Evolutionary conservation across 208 protist genomes (phyloP), one percentile per base, ranked within the genome.

Genomic region (Leishmania gerbilli): DNA sequence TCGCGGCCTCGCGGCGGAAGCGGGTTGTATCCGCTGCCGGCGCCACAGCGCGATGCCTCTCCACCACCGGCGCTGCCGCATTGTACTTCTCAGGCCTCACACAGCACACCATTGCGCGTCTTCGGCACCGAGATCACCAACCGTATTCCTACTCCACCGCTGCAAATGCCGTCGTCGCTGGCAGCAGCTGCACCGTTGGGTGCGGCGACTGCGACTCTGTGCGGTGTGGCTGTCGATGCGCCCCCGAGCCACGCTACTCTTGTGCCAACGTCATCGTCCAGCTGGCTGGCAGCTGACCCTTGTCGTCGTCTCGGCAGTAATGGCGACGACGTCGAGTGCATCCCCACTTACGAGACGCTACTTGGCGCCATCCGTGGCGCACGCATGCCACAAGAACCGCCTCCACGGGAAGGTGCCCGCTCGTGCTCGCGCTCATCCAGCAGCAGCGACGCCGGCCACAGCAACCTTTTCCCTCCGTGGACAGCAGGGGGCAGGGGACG

Each of bases 81-180:
- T 24, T 77, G 74, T 11, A 24, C 3, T 1, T n/a, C 74, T 31
- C 74, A 40, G 27, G 9, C 15, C 9, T 27, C 58, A 1, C 75
- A 0, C 13, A 60, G n/a, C 6, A 40, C 58, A 3, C 45, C 53
- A 11, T 15, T 2, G 55, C 75, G 75, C 58, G 24, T 79, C 27
- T 69, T 79, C n/a, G 75, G 53, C 24, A 3, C 75, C 13, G 75
- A 79, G 19, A 71, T 79, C 58, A 79, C 75, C 3, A 79, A 79
- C 60, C 75, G 58, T 40, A 47, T 40, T 45, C 40, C 75, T 37
- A 69, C 75, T 0, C 17, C 71, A n/a, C 49, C 71, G 24, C 51
- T 51, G 51, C 71, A 60, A n/a, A 37, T 8, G 27, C 24, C 58
- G 9, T 11, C 40, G 17, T 49, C 75, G 15, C 9, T 27, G 37